Base-by-base conservation (phyloP, 176 grass and related monocot genomes). In the Paspalum vaginatum region DNA sequence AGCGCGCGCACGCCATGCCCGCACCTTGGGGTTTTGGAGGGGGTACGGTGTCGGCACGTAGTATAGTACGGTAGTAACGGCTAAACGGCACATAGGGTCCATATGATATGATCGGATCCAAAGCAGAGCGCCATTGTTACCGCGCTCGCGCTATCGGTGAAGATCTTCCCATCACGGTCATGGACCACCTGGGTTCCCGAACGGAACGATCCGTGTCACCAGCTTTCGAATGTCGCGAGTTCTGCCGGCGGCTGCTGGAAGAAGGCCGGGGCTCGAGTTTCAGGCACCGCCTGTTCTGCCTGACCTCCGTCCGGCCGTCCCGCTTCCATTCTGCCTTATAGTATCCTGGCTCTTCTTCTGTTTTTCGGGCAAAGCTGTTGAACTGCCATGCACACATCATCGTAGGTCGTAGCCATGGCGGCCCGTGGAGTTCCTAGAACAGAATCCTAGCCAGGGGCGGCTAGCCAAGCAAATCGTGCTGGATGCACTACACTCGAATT, bases 81-180 rank as follows among this genome's bases (percentile, higher is more conserved):
- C n/a, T n/a, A n/a, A n/a, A n/a, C n/a, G 39, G 55, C 2, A 68
- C 55, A 6, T 10, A 43, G 48, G 9, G 62, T 49, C 2, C 13
- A 12, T 4, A n/a, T n/a, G n/a, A n/a, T n/a, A n/a, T n/a, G n/a
- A 11, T 76, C 7, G 52, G 64, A 77, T 84, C 76, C 73, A 39
- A 81, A 22, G 15, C 9, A 68, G 0, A 11, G n/a, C 21, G 40
- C 5, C 11, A 7, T 1, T 11, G 11, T 14, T 49, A 14, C 47
- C 47, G 47, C 47, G n/a, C 47, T 14, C 14, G 47, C 3, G n/a
- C 32, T 32, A 32, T 32, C 32, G 32, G 32, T 32, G 32, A 32
- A 32, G 32, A n/a, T n/a, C 32, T 3, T 32, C 32, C 32, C 32
- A 32, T 3, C 3, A 1, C 32, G 2, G 8, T 24, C 44, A 52